Evolutionary conservation across 208 protist species (phyloP).

Genomic region (Hexamita inflata): DNA sequence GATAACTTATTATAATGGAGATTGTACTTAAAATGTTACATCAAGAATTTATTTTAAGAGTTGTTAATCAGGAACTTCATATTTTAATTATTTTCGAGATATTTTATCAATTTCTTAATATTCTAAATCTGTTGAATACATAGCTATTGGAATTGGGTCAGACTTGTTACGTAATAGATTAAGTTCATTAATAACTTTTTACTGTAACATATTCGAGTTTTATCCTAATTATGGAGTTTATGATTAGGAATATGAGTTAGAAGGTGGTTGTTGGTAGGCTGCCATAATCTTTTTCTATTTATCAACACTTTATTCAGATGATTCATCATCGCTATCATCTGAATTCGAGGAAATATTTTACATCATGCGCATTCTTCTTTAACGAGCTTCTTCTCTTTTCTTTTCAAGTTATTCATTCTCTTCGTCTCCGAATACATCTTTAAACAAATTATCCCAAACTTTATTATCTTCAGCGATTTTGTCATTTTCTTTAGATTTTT

Average conservation of each 20-base stretch:
- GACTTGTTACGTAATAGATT: not conserved
- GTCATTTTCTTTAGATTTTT: not conserved
- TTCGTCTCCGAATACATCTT: not conserved
- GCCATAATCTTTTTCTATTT: not conserved
- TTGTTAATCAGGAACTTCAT: too few species aligned
- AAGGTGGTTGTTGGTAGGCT: not conserved
- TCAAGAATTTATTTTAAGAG: too few species aligned
- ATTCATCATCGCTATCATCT: not conserved
- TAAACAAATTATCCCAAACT: not conserved
- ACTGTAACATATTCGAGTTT: too few species aligned
- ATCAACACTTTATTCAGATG: not conserved
- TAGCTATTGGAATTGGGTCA: too few species aligned
- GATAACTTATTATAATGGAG: too few species aligned
- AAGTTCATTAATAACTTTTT: not conserved
- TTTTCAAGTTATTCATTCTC: not conserved
- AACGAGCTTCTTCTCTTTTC: not conserved
- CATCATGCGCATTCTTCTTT: not conserved
- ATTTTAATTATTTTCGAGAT: too few species aligned
- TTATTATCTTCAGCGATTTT: not conserved
- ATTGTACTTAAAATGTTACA: too few species aligned
- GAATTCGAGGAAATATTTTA: not conserved
- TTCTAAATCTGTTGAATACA: too few species aligned
- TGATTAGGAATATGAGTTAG: not conserved
- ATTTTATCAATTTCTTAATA: too few species aligned
- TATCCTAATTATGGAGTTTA: too few species aligned